phyloP scores from a whole-genome alignment of 192 early-diverging fungal genomes.

The Jimgerdemannia flammicorona region DNA sequence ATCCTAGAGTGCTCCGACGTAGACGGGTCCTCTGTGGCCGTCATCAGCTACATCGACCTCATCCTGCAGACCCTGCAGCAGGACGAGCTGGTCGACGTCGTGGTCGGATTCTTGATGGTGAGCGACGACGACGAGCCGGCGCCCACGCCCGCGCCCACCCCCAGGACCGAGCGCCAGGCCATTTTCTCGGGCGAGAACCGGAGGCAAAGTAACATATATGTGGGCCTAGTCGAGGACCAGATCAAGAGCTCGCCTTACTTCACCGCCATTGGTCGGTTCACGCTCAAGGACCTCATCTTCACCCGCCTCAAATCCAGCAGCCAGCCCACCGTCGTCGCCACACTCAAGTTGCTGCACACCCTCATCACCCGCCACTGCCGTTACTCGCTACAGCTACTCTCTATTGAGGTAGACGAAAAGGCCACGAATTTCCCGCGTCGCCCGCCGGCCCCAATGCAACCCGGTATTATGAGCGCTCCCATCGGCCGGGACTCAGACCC shows the following conservation, averaged over 20 bases:
- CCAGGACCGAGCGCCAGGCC: neutral
- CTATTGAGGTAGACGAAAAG: constrained; percentile 58
- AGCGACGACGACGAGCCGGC: constrained; percentile 44
- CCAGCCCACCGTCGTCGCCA: constrained; percentile 79
- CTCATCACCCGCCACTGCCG: constrained; percentile 74
- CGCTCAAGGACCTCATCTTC: constrained; percentile 77
- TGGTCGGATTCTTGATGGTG: constrained; percentile 78
- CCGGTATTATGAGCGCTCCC: neutral
- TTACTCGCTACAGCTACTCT: constrained; percentile 71
- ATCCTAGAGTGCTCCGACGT: constrained; percentile 85
- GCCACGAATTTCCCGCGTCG: constrained; percentile 33
- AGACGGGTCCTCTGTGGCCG: constrained; percentile 85
- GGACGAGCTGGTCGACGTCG: constrained; percentile 66
- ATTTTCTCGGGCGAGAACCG: neutral
- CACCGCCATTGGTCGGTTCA: constrained; percentile 55
- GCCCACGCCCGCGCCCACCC: neutral
- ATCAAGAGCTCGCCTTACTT: constrained; percentile 48
- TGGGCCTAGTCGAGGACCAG: constrained; percentile 35
- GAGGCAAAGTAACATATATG: constrained; percentile 32
- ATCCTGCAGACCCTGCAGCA: constrained; percentile 75
- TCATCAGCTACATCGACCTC: constrained; percentile 84
- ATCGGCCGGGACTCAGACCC: constrained; percentile 3
- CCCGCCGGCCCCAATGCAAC: constrained; percentile 10
- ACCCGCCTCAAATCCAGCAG: constrained; percentile 87
- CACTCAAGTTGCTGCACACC: constrained; percentile 73